Conservation (phyloP, 208 protist species). For the Acanthamoeba lenticulata region DNA sequence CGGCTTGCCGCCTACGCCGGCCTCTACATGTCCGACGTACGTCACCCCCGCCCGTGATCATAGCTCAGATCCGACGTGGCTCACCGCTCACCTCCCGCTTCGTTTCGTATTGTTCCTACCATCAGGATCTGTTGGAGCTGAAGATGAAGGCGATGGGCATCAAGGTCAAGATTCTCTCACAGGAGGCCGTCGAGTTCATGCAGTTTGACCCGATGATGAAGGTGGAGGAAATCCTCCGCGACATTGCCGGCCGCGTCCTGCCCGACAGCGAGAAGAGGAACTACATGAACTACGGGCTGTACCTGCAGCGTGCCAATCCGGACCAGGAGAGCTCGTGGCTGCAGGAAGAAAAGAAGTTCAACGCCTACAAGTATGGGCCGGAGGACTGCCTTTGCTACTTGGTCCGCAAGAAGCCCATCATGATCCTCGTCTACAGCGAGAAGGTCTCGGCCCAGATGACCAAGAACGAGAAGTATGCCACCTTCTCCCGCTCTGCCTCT, state of each 20-base stretch:
- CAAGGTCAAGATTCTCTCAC: conserved; percentile 62
- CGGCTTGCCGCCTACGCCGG: conserved; percentile 42
- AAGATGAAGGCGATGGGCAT: conserved; percentile 68
- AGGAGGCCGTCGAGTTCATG: conserved; percentile 65
- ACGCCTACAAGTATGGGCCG: conserved; percentile 56
- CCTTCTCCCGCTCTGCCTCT: conserved; percentile 44
- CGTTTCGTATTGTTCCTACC: neutral
- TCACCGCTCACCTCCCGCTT: neutral
- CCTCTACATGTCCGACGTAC: conserved; percentile 58
- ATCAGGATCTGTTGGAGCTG: conserved; percentile 63
- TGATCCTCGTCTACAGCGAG: conserved; percentile 59
- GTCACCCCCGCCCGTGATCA: neutral
- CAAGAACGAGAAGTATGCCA: conserved; percentile 66
- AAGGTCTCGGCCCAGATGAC: conserved; percentile 3
- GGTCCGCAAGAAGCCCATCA: conserved; percentile 55
- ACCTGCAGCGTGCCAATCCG: conserved; percentile 34
- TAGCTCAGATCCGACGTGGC: neutral
- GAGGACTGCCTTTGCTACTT: conserved; percentile 64
- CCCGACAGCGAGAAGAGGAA: conserved; percentile 60
- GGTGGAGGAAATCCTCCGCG: conserved; percentile 48
- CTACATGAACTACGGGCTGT: conserved; percentile 61
- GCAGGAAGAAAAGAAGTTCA: conserved; percentile 65
- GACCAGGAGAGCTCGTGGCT: conserved; percentile 58
- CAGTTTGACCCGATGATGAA: conserved; percentile 66
- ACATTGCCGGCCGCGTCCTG: conserved; percentile 32